Percentiles rank a stretch among this genome's conserved stretches.
phyloP scores from a whole-genome alignment of 176 grass and related monocot genomes.

The Triticum dicoccoides region DNA sequence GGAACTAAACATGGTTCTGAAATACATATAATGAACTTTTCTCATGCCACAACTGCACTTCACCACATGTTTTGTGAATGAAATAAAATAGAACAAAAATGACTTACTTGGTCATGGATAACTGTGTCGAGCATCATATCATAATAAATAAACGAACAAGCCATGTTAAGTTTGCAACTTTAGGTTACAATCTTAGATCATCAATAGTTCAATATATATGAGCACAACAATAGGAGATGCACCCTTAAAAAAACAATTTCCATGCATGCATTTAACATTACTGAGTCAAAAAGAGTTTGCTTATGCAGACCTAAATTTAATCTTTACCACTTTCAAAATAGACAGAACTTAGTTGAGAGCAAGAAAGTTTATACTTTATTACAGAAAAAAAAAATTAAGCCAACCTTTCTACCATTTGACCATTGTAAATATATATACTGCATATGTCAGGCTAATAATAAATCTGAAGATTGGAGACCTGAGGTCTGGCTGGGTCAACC shows the following conservation, averaged over 20 bases:
- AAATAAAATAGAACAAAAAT: not conserved
- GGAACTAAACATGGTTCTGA: not conserved
- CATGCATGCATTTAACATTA: not conserved
- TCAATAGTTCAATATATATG: not conserved
- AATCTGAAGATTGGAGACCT: not conserved
- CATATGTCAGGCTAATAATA: too few species aligned
- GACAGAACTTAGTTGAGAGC: not conserved
- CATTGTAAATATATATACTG: too few species aligned
- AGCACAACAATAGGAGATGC: not conserved
- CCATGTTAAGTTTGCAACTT: not conserved
- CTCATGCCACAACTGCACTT: not conserved
- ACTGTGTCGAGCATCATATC: not conserved
- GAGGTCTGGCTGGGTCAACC: not conserved
- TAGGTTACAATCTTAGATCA: not conserved
- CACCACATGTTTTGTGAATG: not conserved
- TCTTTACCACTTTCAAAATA: not conserved
- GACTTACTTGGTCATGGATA: not conserved
- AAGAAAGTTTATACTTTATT: not conserved
- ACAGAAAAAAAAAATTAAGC: not conserved
- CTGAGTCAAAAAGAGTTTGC: not conserved
- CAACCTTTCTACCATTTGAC: too few species aligned
- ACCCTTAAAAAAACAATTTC: not conserved
- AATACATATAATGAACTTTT: not conserved
- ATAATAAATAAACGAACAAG: not conserved
- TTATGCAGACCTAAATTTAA: not conserved